Evolutionary conservation across 2,329 filamentous ascomycete species (phyloP), one percentile per base, ranked within the genome.

Genomic region (Fusarium napiforme): DNA sequence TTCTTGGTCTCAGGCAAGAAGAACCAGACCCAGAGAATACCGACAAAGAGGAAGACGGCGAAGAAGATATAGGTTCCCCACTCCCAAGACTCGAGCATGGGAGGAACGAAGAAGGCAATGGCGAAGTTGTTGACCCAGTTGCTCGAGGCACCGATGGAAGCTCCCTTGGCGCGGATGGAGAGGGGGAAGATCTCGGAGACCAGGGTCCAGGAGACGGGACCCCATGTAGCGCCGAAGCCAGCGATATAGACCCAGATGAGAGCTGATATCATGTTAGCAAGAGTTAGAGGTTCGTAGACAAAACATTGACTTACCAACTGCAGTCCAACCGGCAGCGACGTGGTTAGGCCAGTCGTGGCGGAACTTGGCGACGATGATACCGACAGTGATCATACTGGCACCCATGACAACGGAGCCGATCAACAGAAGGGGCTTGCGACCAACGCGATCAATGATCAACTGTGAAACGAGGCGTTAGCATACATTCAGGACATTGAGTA

Each of bases 61-160:
- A 90, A 90, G 81, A 90, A 89, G 68, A 88, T 87, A 75, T 88
- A 90, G 0, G 87, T 87, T 21, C 87, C 87, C 78, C 84, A 89
- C n/a, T 81, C 74, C 69, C 83, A 69, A 0, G 69, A 67, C 36
- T 77, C 65, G 5, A 78, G 68, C 77, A 84, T 87, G 15, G 82
- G 80, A 7, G 84, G 84, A 1, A 84, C 83, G 45, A 83, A 84
- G 42, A 86, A 83, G 7, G 84, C 85, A 18, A 87, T 82, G 60
- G 83, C 81, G 46, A 87, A 87, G 73, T 86, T 86, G 78, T 82
- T 84, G 43, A 81, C 64, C 84, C 84, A 86, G 76, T 85, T 85
- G 67, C 80, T 82, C 1, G 82, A 83, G 1, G 83, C 82, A 9
- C 81, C 82, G 26, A 86, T 84, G 0, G 83, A 82, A 6, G 82